A percentile compares a stretch with the other conserved stretches of the same genome.
phyloP scores from a whole-genome alignment of 805 yeast species.

The Monosporozyma unispora region DNA sequence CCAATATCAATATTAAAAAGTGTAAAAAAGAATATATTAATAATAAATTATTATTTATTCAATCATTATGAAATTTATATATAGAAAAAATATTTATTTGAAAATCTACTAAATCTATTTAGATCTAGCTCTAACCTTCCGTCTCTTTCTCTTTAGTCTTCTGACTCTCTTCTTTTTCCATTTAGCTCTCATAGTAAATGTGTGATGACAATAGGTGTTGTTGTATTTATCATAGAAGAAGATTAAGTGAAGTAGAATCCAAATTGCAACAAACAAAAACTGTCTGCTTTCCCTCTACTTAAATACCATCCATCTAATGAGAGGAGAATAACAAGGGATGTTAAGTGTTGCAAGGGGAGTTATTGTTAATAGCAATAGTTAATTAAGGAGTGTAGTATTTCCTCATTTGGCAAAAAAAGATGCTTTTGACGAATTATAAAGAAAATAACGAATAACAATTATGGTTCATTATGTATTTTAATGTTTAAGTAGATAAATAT shows the following conservation, averaged over 20 bases:
- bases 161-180: conserved; percentile 97
- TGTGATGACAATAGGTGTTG: neutral
- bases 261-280: neutral
- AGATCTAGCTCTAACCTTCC: conserved; percentile 99
- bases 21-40: too few species aligned
- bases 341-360: neutral
- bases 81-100: neutral
- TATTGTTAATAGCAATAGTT: too few species aligned
- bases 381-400: too few species aligned
- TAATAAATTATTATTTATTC: neutral
- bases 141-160: conserved; percentile 99
- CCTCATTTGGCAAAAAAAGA: too few species aligned
- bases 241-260: neutral
- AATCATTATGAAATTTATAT: neutral
- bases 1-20: too few species aligned
- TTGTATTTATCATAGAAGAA: neutral
- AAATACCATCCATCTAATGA: neutral
- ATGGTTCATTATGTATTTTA: too few species aligned
- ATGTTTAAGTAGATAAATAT: neutral
- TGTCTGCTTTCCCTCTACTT: too few species aligned
- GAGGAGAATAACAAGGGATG: neutral
- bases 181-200: conserved; percentile 72
- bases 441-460: neutral
- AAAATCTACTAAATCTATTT: conserved; percentile 53
- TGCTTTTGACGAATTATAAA: too few species aligned